Evolutionary conservation across 305 asterid species (phyloP), one percentile per base, ranked within the genome.

Genomic region (Rubia occidens): DNA sequence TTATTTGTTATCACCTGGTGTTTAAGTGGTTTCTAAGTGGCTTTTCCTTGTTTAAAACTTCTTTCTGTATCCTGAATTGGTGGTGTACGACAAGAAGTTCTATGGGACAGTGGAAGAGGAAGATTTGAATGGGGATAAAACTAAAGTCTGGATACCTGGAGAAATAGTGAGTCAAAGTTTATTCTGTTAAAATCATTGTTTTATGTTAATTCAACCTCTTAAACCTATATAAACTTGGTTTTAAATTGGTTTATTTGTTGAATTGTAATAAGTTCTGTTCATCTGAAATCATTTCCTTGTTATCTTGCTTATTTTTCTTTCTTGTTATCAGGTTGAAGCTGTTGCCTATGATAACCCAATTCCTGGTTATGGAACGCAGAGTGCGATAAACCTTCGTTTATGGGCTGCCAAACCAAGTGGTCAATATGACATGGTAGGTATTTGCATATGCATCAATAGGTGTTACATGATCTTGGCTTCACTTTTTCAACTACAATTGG

Each of bases 331-430:
- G 84, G 81, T 80, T 26, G 84, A 80, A 61, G 84, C 84, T 49
- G 81, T 80, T 73, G 84, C 84, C 68, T 80, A 80, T 60, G 84
- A 80, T 64, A 80, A 80, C 66, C 84, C 81, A 21, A 67, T 80
- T 71, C 84, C 84, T 45, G 84, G 84, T 68, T 80, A 80, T 74
- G 84, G 81, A 40, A 80, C 84, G 0, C 75, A 75, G 68, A 80
- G 72, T 77, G 75, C 84, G 42, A 71, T 80, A 66, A 80, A 80
- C 77, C 79, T 80, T 65, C 77, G 84, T 55, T 74, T 80, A 49
- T 80, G 84, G 84, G 84, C 84, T 66, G 81, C 84, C 51, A 80
- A 80, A 80, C 84, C 84, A 68, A 80, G 84, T 75, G 79, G 74
- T 42, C 77, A 80, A 59, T 64, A 77, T 80, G 84, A 80, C 58